Evolutionary conservation across 345 rosid genomes (phyloP).

Genomic region (Rhizophora apiculata): DNA sequence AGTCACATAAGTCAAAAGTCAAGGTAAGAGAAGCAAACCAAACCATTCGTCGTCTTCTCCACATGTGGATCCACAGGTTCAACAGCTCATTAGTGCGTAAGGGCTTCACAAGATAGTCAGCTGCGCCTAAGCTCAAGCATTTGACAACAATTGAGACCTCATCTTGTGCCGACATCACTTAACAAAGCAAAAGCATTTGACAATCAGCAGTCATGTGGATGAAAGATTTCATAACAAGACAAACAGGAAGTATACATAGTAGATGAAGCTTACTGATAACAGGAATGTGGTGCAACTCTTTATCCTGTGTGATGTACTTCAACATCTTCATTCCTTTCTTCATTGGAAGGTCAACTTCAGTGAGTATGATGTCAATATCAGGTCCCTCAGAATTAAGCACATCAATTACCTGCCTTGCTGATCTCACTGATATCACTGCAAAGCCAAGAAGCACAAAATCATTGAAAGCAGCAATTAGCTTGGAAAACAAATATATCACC

Average conservation of each 20-base stretch:
- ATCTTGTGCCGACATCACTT: slow-evolving; percentile 85
- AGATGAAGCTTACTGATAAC: slow-evolving; percentile 74
- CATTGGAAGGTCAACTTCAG: slow-evolving; percentile 97
- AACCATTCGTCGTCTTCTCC: slow-evolving; percentile 61
- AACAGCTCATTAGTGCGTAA: slow-evolving; percentile 69
- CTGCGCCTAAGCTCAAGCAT: slow-evolving; percentile 80
- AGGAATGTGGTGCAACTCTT: slow-evolving; percentile 81
- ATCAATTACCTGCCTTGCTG: slow-evolving; percentile 95
- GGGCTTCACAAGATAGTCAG: slow-evolving; percentile 88
- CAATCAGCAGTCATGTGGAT: neutral
- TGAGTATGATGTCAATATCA: slow-evolving; percentile 86
- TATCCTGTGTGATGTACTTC: slow-evolving; percentile 81
- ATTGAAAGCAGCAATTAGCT: neutral
- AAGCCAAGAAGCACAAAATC: slow-evolving; percentile 18
- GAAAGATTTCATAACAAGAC: neutral
- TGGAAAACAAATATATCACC: slow-evolving; percentile 6
- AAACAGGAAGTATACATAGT: neutral
- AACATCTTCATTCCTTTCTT: slow-evolving; percentile 92
- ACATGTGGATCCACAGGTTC: slow-evolving; percentile 88
- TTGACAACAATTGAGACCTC: slow-evolving; percentile 76
- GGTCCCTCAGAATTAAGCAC: slow-evolving; percentile 94
- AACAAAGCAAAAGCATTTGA: slow-evolving; percentile 19
- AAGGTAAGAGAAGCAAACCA: slow-evolving; percentile 23
- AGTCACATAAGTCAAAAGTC: neutral
- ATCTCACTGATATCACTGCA: slow-evolving; percentile 81